These are phyloP conservation scores for Lignosus rhinocerotis DNA, from an alignment of 1,284 basidiomycete species.

Conservation along the genomic window DNA sequence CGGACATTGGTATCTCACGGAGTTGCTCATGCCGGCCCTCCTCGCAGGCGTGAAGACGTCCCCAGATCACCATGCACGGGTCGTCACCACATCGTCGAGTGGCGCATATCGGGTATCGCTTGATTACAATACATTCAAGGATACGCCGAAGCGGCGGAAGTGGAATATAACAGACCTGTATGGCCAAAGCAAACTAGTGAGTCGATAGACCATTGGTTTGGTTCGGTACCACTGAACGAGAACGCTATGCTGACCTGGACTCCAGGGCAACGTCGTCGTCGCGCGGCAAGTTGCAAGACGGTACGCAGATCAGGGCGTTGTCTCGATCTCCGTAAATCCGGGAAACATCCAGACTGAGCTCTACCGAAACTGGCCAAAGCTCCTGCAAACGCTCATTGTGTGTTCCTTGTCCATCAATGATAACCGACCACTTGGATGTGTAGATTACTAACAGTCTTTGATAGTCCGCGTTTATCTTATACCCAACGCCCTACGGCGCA, in stretches of 20 bases:
- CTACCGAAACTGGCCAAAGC: constrained; percentile 7
- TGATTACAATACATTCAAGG: constrained; percentile 32
- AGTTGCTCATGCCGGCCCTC: constrained; percentile 34
- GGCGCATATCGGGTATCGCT: constrained; percentile 31
- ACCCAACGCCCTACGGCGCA: constrained; percentile 24
- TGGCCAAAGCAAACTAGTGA: constrained; percentile 44
- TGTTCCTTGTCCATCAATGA: neutral
- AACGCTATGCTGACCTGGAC: constrained; percentile 25
- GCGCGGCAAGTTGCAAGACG: constrained; percentile 35
- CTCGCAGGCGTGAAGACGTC: neutral
- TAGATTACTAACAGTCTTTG: neutral
- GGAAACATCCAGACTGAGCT: constrained; percentile 29
- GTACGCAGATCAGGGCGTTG: constrained; percentile 34
- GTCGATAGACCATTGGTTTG: constrained; percentile 9
- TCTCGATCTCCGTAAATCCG: constrained; percentile 42
- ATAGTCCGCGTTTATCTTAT: constrained; percentile 8
- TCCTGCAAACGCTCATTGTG: constrained; percentile 13
- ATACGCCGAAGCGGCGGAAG: constrained; percentile 27
- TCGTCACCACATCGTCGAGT: constrained; percentile 43
- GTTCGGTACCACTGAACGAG: neutral
- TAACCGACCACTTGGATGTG: too few relatives aligned
- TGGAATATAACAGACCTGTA: constrained; percentile 34
- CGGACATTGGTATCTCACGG: constrained; percentile 43
- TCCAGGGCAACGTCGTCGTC: constrained; percentile 40
- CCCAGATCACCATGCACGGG: constrained; percentile 1